A percentile compares a stretch with the other conserved stretches of the same genome.
phyloP scores from a whole-genome alignment of 2,329 filamentous ascomycete species.

The Teratosphaeria destructans region DNA sequence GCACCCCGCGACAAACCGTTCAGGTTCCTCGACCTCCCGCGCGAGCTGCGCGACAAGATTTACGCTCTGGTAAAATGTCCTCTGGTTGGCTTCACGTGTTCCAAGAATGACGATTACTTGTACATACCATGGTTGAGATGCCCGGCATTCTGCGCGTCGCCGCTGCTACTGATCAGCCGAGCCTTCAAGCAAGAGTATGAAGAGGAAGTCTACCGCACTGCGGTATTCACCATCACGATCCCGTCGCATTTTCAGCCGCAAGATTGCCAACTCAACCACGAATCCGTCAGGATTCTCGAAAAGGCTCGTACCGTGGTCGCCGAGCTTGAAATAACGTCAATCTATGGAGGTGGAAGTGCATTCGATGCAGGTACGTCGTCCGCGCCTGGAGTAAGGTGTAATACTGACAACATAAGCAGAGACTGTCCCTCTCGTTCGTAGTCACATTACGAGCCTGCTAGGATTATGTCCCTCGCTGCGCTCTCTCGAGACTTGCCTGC shows the following conservation, averaged over 20 bases:
- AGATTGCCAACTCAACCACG: not conserved
- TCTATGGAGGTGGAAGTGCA: not conserved
- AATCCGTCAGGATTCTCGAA: not conserved
- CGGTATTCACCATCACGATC: not conserved
- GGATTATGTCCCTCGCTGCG: not conserved
- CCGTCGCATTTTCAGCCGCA: not conserved
- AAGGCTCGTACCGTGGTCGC: not conserved
- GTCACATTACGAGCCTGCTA: not conserved
- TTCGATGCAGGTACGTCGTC: not conserved
- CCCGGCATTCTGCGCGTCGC: not conserved
- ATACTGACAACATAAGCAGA: not conserved
- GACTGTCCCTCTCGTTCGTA: not conserved
- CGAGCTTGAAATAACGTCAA: not conserved
- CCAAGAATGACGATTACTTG: not conserved
- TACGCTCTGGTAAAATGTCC: slow-evolving; percentile 39
- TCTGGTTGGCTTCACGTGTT: not conserved
- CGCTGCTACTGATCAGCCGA: not conserved
- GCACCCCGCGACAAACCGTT: slow-evolving; percentile 36
- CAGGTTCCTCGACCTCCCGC: slow-evolving; percentile 56
- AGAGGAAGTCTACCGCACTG: not conserved
- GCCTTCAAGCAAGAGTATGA: not conserved
- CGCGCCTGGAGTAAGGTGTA: not conserved
- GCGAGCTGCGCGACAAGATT: slow-evolving; percentile 59
- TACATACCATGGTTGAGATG: not conserved
- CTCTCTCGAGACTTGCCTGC: not conserved